Evolutionary conservation across 352 stramenopile species (phyloP).

Genomic region (Phytophthora palmivora): DNA sequence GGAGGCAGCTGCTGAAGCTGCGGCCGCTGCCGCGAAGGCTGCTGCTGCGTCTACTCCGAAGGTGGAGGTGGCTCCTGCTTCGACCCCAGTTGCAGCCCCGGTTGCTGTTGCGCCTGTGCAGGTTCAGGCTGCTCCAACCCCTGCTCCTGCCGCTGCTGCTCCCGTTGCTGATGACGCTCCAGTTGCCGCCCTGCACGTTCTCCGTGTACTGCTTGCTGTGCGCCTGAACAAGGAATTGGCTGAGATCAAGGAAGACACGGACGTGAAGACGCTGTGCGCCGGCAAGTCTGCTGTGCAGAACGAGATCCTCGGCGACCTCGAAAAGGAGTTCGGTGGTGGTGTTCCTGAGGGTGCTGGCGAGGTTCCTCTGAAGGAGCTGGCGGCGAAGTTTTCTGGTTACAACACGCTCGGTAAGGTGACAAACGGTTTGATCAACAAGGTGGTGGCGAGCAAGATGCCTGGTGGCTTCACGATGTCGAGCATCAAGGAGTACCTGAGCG

Average conservation of each 20-base stretch:
- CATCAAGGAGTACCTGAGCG: conserved; percentile 73
- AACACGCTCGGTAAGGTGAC: conserved; percentile 76
- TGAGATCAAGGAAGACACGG: conserved; percentile 75
- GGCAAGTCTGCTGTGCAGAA: conserved; percentile 91
- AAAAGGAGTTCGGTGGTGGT: conserved; percentile 84
- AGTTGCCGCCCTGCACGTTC: conserved; percentile 67
- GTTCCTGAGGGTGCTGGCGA: conserved; percentile 78
- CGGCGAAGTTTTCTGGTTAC: conserved; percentile 74
- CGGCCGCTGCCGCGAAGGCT: conserved; percentile 48
- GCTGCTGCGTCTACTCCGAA: conserved; percentile 44
- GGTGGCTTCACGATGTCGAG: conserved; percentile 85
- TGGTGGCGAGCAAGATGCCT: conserved; percentile 85
- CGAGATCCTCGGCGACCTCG: conserved; percentile 88
- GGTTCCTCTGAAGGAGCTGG: conserved; percentile 76
- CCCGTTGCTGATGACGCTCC: conserved; percentile 58
- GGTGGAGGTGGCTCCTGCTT: conserved; percentile 30
- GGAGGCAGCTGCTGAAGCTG: conserved; percentile 37
- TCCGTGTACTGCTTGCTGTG: conserved; percentile 79
- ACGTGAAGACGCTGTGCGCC: conserved; percentile 82
- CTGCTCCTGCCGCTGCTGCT: conserved; percentile 18
- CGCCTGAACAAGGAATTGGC: conserved; percentile 76
- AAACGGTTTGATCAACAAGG: conserved; percentile 68
- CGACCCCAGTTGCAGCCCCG: conserved; percentile 36
- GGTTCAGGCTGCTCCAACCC: conserved; percentile 25
- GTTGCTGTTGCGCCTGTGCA: conserved; percentile 31